Base-by-base conservation (phyloP, 805 yeast genomes). In the Pichia paraexigua region DNA sequence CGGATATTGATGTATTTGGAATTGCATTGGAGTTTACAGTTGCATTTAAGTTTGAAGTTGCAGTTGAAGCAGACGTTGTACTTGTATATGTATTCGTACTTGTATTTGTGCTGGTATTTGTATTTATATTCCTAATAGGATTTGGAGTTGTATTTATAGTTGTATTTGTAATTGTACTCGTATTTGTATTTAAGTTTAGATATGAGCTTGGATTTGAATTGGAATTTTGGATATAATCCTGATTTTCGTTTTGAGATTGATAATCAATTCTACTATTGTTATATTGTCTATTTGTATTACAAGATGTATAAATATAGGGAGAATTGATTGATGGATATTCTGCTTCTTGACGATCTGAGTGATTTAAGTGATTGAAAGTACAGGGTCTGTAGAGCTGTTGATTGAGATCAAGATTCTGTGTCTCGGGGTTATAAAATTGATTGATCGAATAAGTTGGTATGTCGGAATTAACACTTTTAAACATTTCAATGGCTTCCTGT, bases 401-500 rank as follows among this genome's bases (percentile, higher is more conserved):
- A n/a, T 35, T 8, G 6, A 17, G 4, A 35, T 35, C 20, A 7
- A 15, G 39, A n/a, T n/a, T 35, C 7, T 12, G 35, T 30, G 12
- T 11, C 9, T 27, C 30, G 9, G 30, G 30, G n/a, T 5, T 32
- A 32, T 17, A 17, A 35, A 35, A 8, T 4, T n/a, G 18, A 35
- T 7, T 35, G 39, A 35, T 10, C 2, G 39, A 17, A 35, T 35
- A 35, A 5, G 39, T 35, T 35, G 51, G 51, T n/a, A 51, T 43
- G 32, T 47, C 53, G 7, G 46, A 43, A 24, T 51, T 47, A 5
- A 40, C 41, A 11, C 35, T 44, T 41, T 21, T 44, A 20, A 51
- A 51, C n/a, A 42, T 8, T 6, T 44, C 50, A n/a, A 51, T 47
- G 2, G 53, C 53, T 22, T 47, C 51, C 24, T 47, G 45, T 47